Evolutionary conservation across 768 basidiomycete species (phyloP), one percentile per base, ranked within the genome.

Genomic region (Boletus rubescentipes): DNA sequence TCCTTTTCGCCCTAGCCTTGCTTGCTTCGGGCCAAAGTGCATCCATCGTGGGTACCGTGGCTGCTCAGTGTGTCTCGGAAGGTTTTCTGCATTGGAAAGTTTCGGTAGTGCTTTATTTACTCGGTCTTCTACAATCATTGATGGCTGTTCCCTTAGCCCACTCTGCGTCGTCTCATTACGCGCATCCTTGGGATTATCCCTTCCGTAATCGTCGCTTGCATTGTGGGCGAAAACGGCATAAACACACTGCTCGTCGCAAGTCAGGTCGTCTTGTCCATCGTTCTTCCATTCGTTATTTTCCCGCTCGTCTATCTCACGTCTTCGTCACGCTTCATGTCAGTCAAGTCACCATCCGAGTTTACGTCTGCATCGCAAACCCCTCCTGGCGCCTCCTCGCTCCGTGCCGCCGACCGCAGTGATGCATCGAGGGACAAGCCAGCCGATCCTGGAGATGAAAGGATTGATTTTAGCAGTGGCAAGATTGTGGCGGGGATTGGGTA

Each of bases 1-100:
- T 84, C n/a, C 72, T 97, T 37, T 98, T 97, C 62, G 94, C 95
- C 2, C 66, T 98, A 38, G 91, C 91, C 3, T 74, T 98, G 14
- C 79, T 98, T 12, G 84, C 86, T 32, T 77, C 92, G 2, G 94
- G 95, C 3, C 93, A 97, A 77, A 90, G 90, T 58, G 90, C 95
- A 0, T 89, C 88, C 9, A 80, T 97, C 46, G 87, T 96, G 4
- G 93, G 91, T 10, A 97, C 93, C 0, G 79, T 96, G 12, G 87
- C 91, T 1, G 93, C 93, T 0, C 94, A 97, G 70, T 87, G 91
- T 20, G 87, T 98, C 36, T 86, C 85, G 0, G 93, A 97, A 70
- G 93, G 94, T 0, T 93, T 94, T 70, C 77, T 96, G 49, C 83
- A 82, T 48, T 96, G 93, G 93, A 80, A 83, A 42, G 81, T 92